Percentiles rank a stretch among this genome's conserved stretches.
These are phyloP conservation scores for Wickerhamomyces subpelliculosus DNA, from an alignment of 805 yeast species.

Conservation along the genomic window DNA sequence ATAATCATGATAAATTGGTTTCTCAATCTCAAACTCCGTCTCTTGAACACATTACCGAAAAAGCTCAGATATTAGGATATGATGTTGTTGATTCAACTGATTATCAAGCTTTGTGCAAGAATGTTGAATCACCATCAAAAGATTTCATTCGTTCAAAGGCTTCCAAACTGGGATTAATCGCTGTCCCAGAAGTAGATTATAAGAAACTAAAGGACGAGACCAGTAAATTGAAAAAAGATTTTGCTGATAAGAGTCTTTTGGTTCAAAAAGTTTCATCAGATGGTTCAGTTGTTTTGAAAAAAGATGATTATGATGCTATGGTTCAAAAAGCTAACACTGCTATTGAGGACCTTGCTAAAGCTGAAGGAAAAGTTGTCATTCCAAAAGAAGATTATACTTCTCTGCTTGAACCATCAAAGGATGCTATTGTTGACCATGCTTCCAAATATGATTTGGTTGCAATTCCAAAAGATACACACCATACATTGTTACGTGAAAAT, in stretches of 20 bases:
- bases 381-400: conserved; percentile 22
- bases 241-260: conserved; percentile 22
- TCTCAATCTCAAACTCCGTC: neutral
- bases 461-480: conserved; percentile 5
- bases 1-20: conserved; percentile 1
- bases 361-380: conserved; percentile 13
- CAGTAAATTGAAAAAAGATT: conserved; percentile 17
- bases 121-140: conserved; percentile 9
- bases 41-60: neutral
- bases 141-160: conserved; percentile 20
- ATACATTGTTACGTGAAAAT: conserved; percentile 11
- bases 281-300: conserved; percentile 9
- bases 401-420: neutral
- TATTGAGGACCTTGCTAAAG: neutral
- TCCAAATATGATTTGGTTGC: neutral
- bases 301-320: conserved; percentile 11
- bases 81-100: neutral
- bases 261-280: conserved; percentile 19
- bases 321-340: conserved; percentile 5
- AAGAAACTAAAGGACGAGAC: conserved; percentile 6
- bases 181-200: conserved; percentile 7
- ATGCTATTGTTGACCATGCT: neutral
- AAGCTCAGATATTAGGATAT: neutral
- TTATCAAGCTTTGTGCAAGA: neutral
- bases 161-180: conserved; percentile 4